These are phyloP conservation scores for Trichoderma koningii DNA, from an alignment of 2,329 filamentous ascomycete species.

Conservation along the genomic window DNA sequence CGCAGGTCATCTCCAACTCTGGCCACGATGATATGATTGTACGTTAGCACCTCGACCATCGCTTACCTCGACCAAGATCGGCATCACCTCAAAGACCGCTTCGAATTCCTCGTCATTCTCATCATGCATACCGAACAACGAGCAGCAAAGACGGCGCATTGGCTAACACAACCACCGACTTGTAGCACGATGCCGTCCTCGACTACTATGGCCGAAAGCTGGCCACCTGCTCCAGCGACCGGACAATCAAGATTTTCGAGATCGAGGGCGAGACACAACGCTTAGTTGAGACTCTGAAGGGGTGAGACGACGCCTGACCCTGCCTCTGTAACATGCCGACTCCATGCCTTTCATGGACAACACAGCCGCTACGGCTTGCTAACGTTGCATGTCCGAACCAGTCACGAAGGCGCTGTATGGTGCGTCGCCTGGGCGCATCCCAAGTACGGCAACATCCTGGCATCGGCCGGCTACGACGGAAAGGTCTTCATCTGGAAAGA, in stretches of 20 bases:
- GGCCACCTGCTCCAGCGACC: slow-evolving; percentile 96
- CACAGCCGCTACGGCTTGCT: neutral
- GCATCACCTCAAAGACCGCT: neutral
- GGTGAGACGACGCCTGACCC: slow-evolving; percentile 52
- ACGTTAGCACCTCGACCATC: slow-evolving; percentile 49
- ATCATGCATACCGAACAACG: slow-evolving; percentile 25
- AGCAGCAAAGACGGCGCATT: slow-evolving; percentile 17
- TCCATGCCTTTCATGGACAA: neutral
- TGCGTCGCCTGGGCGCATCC: slow-evolving; percentile 97
- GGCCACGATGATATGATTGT: slow-evolving; percentile 99
- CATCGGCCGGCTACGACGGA: slow-evolving; percentile 93
- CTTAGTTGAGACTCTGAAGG: slow-evolving; percentile 89
- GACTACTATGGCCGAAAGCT: slow-evolving; percentile 97
- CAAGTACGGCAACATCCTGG: slow-evolving; percentile 97
- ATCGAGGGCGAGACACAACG: slow-evolving; percentile 91
- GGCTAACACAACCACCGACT: slow-evolving; percentile 15
- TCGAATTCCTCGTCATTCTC: too few relatives aligned
- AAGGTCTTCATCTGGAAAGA: slow-evolving; percentile 99
- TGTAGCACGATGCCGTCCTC: slow-evolving; percentile 91
- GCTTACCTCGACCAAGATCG: neutral
- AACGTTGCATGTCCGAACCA: slow-evolving; percentile 40
- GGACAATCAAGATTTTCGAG: slow-evolving; percentile 99
- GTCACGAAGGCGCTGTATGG: slow-evolving; percentile 97
- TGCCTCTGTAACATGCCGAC: neutral
- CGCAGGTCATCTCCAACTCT: slow-evolving; percentile 50